phyloP scores from a whole-genome alignment of 164 flowering plant genomes.

The Liquidambar formosana region DNA sequence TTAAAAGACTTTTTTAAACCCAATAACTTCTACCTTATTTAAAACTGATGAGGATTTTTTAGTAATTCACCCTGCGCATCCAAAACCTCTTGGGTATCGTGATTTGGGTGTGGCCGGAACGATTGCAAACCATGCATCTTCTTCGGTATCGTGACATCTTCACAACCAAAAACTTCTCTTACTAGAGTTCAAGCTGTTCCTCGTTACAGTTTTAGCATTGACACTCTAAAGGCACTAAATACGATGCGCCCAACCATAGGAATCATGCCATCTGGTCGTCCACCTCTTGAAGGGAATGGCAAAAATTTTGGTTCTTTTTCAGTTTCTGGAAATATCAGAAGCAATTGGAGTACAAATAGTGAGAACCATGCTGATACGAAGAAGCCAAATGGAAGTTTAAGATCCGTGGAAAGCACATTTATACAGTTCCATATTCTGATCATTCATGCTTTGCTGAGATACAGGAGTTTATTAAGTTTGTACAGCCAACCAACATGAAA shows the following conservation, averaged over 20 bases:
- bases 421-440: conserved; percentile 74
- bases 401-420: conserved; percentile 41
- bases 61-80: no score
- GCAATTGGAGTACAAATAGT: conserved; percentile 9
- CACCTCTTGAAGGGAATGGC: conserved; percentile 36
- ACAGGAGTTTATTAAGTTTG: conserved; percentile 59
- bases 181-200: conserved; percentile 91
- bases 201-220: conserved; percentile 70
- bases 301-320: conserved; percentile 31
- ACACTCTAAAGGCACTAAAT: conserved; percentile 71
- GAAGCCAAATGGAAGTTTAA: conserved; percentile 17
- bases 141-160: conserved; percentile 68
- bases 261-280: conserved; percentile 93
- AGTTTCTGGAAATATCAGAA: conserved; percentile 10
- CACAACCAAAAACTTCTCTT: conserved; percentile 71
- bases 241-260: conserved; percentile 73
- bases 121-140: conserved; percentile 81
- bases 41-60: no score
- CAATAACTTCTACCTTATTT: no score
- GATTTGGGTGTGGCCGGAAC: conserved; percentile 98
- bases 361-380: conserved; percentile 6
- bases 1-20: no score
- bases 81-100: no score
- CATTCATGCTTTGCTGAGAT: conserved; percentile 80
- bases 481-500: conserved; percentile 56